Evolutionary conservation across 2,329 filamentous ascomycete species (phyloP).

Genomic region (Ilyonectria mors-panacis): DNA sequence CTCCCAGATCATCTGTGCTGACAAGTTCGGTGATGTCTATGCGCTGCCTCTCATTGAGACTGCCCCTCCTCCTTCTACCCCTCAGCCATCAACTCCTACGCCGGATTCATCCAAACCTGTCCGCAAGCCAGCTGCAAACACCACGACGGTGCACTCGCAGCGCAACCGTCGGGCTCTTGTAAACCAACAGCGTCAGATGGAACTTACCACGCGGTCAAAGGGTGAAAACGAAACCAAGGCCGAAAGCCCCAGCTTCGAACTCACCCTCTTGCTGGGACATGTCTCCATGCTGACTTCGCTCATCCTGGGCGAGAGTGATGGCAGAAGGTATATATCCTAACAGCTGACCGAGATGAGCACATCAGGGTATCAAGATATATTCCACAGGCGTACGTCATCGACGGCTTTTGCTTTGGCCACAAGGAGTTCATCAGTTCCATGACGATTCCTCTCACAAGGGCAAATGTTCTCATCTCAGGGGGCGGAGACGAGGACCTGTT

Average conservation of each 20-base stretch:
- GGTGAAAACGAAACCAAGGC: constrained; percentile 48
- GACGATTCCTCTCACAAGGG: constrained; percentile 70
- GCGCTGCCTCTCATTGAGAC: constrained; percentile 72
- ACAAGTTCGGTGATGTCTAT: constrained; percentile 99
- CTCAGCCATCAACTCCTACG: constrained; percentile 35
- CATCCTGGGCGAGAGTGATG: constrained; percentile 62
- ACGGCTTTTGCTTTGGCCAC: constrained; percentile 91
- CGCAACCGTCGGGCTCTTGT: constrained; percentile 74
- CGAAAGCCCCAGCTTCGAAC: constrained; percentile 73
- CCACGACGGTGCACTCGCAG: constrained; percentile 74
- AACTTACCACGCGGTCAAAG: constrained; percentile 48
- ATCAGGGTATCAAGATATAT: constrained; percentile 88
- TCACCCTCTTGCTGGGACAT: constrained; percentile 87
- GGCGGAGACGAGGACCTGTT: constrained; percentile 86
- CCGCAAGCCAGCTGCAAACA: constrained; percentile 67
- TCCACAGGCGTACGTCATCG: constrained; percentile 89
- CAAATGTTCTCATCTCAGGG: constrained; percentile 82
- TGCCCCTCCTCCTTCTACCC: constrained; percentile 29
- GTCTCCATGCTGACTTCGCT: constrained; percentile 94
- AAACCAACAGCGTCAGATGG: constrained; percentile 68
- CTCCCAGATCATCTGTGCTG: constrained; percentile 83
- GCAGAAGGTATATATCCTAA: constrained; percentile 69
- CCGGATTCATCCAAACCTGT: constrained; percentile 47
- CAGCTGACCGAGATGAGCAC: constrained; percentile 76
- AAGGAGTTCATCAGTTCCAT: constrained; percentile 86